Percentiles rank a stretch among this genome's conserved stretches.
phyloP scores from a whole-genome alignment of 805 yeast species.

The Candida ascalaphidarum region DNA sequence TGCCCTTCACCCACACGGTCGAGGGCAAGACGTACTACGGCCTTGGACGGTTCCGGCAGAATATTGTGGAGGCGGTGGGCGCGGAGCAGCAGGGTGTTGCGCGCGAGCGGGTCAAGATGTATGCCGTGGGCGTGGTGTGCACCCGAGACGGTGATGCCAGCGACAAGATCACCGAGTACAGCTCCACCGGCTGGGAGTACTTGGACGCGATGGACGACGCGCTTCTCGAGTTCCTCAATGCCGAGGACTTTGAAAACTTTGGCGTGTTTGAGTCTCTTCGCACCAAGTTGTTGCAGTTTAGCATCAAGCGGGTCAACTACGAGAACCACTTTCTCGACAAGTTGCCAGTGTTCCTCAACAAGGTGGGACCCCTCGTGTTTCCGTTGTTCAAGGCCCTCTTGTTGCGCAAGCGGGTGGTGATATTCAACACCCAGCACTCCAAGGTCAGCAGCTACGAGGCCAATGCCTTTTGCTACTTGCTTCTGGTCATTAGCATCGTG shows the following conservation, averaged over 20 bases:
- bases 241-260: slow-evolving; percentile 8
- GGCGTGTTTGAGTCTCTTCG: slow-evolving; percentile 3
- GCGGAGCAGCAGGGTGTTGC: slow-evolving; percentile 6
- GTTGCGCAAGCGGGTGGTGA: slow-evolving; percentile 45
- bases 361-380: slow-evolving; percentile 59
- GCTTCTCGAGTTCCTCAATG: slow-evolving; percentile 12
- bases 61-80: slow-evolving; percentile 3
- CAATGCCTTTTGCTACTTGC: slow-evolving; percentile 46
- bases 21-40: slow-evolving; percentile 23
- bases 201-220: slow-evolving; percentile 21
- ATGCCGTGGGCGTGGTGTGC: slow-evolving; percentile 53
- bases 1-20: slow-evolving; percentile 20
- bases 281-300: not conserved
- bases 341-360: slow-evolving; percentile 37
- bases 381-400: slow-evolving; percentile 56
- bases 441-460: slow-evolving; percentile 9
- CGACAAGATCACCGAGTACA: slow-evolving; percentile 35
- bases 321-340: slow-evolving; percentile 34
- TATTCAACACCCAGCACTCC: slow-evolving; percentile 5
- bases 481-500: slow-evolving; percentile 52
- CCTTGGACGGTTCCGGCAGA: slow-evolving; percentile 23
- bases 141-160: slow-evolving; percentile 3
- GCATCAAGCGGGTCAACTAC: slow-evolving; percentile 3
- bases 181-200: slow-evolving; percentile 37
- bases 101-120: slow-evolving; percentile 43